A percentile compares a stretch with the other conserved stretches of the same genome.
Evolutionary conservation across 352 stramenopile genomes (phyloP).

Genomic region (Globisporangium iwayamae): DNA sequence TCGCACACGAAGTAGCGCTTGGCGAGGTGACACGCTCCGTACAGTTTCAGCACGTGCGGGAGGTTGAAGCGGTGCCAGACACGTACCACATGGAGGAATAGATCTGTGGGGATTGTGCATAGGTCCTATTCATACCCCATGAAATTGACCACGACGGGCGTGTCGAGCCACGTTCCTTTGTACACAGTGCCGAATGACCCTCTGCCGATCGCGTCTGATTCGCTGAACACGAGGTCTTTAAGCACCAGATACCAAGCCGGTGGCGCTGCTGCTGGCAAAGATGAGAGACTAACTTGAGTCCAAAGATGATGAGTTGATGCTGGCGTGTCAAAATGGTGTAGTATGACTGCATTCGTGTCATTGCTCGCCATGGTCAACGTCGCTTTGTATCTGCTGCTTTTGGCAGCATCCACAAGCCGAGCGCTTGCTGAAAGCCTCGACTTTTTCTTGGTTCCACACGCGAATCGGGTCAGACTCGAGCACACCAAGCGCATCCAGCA

Average conservation of each 20-base stretch:
- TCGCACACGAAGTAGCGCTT: neutral
- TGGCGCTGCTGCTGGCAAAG: neutral
- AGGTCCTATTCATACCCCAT: constrained; percentile 4
- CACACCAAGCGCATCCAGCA: neutral
- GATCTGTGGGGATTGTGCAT: neutral
- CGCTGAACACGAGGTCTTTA: neutral
- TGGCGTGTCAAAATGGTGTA: neutral
- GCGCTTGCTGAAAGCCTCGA: neutral
- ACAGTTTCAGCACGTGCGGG: constrained; percentile 6
- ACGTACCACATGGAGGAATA: neutral
- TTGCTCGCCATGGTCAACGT: no score
- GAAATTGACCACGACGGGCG: neutral
- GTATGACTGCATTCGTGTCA: neutral
- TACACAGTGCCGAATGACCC: constrained; percentile 5
- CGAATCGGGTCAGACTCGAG: neutral
- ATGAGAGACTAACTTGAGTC: neutral
- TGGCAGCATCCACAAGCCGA: no score
- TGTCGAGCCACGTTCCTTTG: constrained; percentile 6
- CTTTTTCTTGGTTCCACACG: neutral
- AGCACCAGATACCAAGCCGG: neutral
- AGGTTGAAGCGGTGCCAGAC: constrained; percentile 6
- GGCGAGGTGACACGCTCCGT: neutral
- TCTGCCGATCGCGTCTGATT: neutral
- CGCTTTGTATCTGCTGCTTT: no score
- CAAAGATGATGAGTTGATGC: neutral